These are phyloP conservation scores for Cucumis hystrix DNA, from an alignment of 306 rosid genomes.

Conservation along the genomic window DNA sequence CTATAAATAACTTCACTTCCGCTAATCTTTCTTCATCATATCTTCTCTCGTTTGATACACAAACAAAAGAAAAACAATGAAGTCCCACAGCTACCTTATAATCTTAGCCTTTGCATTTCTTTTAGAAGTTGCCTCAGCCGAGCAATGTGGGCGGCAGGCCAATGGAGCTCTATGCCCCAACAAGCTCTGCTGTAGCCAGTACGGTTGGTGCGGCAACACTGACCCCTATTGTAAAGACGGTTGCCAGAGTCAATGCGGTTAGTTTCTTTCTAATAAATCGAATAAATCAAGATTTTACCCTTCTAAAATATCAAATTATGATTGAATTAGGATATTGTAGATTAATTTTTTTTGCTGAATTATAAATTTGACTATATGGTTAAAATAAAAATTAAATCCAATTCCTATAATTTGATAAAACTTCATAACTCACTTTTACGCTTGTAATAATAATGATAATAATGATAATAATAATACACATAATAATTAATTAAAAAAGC, in stretches of 20 bases:
- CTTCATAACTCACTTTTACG: no score
- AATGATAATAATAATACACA: no score
- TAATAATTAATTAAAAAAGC: no score
- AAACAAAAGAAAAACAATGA: not conserved
- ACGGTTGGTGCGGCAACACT: conserved; percentile 33
- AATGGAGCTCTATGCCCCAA: conserved; percentile 27
- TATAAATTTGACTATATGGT: no score
- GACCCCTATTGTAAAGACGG: not conserved
- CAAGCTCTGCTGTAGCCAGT: conserved; percentile 36
- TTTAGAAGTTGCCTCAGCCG: conserved; percentile 14
- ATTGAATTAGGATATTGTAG: no score
- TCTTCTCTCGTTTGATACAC: not conserved
- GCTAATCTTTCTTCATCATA: not conserved
- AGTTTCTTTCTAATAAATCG: no score
- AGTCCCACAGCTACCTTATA: not conserved
- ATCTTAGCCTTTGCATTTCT: not conserved
- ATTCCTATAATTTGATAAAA: no score
- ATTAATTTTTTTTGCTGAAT: no score
- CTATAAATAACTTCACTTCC: not conserved
- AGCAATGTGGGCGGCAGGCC: conserved; percentile 44
- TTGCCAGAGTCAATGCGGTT: conserved; percentile 43
- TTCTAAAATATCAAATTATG: no score
- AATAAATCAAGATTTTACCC: no score
- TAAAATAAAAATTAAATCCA: no score
- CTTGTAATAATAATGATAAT: no score